phyloP scores from a whole-genome alignment of 139 green algal genomes.

The Chlamydomonas incerta region DNA sequence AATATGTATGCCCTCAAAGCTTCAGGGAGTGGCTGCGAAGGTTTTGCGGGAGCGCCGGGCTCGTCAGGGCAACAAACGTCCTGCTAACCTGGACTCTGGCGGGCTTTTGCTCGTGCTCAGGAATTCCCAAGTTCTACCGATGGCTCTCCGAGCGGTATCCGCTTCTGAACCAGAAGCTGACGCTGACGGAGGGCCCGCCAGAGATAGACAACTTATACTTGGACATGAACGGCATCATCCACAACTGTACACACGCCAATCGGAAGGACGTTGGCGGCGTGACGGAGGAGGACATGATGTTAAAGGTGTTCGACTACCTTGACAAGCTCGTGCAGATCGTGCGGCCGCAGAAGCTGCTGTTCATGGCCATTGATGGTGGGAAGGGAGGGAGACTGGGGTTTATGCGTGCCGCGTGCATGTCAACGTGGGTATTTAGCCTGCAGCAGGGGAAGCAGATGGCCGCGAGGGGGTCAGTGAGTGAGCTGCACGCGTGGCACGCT shows the following conservation, averaged over 20 bases:
- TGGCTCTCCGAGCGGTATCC: conserved; percentile 96
- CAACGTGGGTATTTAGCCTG: too few relatives aligned
- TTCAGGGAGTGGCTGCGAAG: too few relatives aligned
- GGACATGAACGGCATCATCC: conserved; percentile 98
- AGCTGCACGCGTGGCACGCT: too few relatives aligned
- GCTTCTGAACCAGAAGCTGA: conserved; percentile 87
- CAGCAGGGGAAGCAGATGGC: too few relatives aligned
- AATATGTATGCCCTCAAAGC: too few relatives aligned
- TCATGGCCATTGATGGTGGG: conserved; percentile 95
- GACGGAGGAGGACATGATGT: conserved; percentile 94
- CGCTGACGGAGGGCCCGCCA: conserved; percentile 66
- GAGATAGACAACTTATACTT: conserved; percentile 95
- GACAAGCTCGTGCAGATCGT: conserved; percentile 93
- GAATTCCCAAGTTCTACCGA: conserved; percentile 97
- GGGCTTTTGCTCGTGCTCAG: conserved; percentile 56
- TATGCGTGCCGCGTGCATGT: too few relatives aligned
- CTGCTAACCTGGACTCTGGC: too few relatives aligned
- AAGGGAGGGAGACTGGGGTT: neutral
- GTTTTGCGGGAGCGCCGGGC: too few relatives aligned
- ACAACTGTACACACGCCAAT: conserved; percentile 96
- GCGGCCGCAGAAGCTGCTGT: conserved; percentile 89
- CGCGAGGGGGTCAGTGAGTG: too few relatives aligned
- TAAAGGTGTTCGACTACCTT: conserved; percentile 90
- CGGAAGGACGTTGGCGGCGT: conserved; percentile 69
- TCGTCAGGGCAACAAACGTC: too few relatives aligned